phyloP scores from a whole-genome alignment of 345 rosid genomes.

The Chamaenerion angustifolium region DNA sequence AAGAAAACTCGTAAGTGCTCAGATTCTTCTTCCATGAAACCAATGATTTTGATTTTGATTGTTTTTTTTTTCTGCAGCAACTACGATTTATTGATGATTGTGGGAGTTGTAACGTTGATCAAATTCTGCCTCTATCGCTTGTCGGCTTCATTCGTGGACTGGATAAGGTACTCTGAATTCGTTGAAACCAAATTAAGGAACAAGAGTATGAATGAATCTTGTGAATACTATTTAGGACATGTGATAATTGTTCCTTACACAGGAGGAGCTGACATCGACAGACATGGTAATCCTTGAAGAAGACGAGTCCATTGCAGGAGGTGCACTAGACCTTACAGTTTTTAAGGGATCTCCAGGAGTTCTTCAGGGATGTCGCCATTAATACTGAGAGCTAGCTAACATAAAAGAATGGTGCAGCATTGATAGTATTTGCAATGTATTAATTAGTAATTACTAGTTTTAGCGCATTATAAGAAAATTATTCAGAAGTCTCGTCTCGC shows the following conservation, averaged over 20 bases:
- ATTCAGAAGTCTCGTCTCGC: no score
- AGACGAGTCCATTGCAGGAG: slow-evolving; percentile 18
- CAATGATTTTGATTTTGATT: not conserved
- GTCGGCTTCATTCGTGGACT: slow-evolving; percentile 24
- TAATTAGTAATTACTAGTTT: no score
- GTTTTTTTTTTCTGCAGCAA: slow-evolving; percentile 12
- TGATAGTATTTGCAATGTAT: no score
- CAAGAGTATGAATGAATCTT: not conserved
- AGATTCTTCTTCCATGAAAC: no score
- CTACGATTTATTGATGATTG: slow-evolving; percentile 12
- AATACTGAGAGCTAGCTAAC: not conserved
- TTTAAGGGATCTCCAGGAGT: slow-evolving; percentile 4
- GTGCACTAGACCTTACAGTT: slow-evolving; percentile 12
- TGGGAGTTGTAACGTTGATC: not conserved
- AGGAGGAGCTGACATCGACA: slow-evolving; percentile 6
- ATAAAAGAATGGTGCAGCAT: no score
- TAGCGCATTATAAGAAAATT: no score
- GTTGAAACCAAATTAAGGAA: not conserved
- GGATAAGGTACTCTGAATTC: slow-evolving; percentile 9
- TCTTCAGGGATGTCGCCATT: not conserved
- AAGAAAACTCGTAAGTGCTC: slow-evolving; percentile 13
- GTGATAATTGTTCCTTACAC: not conserved
- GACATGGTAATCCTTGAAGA: slow-evolving; percentile 11
- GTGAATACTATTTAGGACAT: not conserved
- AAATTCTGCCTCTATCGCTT: slow-evolving; percentile 15